Evolutionary conservation across 768 basidiomycete species (phyloP).

Genomic region (Boletus barrowsii): DNA sequence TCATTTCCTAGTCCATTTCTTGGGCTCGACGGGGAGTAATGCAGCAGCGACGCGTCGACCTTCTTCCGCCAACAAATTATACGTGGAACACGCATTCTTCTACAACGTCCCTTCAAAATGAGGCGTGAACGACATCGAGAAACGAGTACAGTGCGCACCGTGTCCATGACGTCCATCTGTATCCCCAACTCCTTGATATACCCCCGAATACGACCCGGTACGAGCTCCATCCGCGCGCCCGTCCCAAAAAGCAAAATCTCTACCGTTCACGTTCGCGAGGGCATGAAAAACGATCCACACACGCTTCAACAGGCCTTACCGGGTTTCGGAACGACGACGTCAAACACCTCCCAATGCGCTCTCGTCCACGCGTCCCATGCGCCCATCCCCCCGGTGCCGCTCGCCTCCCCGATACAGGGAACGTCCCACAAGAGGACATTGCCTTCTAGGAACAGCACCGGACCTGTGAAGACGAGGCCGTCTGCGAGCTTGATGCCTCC

Average conservation of each 20-base stretch:
- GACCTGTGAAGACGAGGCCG: constrained; percentile 71
- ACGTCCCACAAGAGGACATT: constrained; percentile 91
- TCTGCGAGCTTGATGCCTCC: constrained; percentile 71
- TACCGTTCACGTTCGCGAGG: constrained; percentile 29
- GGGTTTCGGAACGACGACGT: constrained; percentile 79
- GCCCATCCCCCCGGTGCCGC: constrained; percentile 9
- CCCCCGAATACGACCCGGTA: constrained; percentile 62
- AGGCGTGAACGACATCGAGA: not conserved
- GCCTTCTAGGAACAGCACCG: constrained; percentile 83
- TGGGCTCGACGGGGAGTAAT: constrained; percentile 63
- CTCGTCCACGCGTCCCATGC: constrained; percentile 68
- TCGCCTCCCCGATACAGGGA: constrained; percentile 28
- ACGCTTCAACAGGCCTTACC: constrained; percentile 44
- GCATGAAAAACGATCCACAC: not conserved
- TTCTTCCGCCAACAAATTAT: constrained; percentile 91
- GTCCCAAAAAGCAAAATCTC: constrained; percentile 92
- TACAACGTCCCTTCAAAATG: constrained; percentile 20
- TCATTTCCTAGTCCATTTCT: constrained; percentile 44
- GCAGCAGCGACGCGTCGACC: constrained; percentile 91
- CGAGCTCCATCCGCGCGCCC: constrained; percentile 64
- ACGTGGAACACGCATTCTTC: constrained; percentile 95
- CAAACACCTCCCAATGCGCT: constrained; percentile 78
- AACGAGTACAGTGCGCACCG: constrained; percentile 43
- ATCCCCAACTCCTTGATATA: constrained; percentile 77
- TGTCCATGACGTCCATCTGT: constrained; percentile 85